phyloP scores from a whole-genome alignment of 2,329 filamentous ascomycete species.

The Bipolaris victoriae region DNA sequence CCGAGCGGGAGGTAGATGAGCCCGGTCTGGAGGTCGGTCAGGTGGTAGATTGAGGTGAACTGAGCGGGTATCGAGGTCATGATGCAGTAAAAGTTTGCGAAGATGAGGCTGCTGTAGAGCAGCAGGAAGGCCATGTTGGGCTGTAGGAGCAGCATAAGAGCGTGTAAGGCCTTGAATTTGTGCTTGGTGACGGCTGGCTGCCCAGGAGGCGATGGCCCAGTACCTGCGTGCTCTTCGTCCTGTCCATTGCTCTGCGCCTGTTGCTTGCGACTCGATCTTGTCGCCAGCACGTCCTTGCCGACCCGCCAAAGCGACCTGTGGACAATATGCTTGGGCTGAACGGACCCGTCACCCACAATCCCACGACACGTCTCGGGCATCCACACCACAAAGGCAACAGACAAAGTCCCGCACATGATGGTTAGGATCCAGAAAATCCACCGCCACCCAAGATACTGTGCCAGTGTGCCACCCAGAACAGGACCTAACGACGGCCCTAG shows the following conservation, averaged over 20 bases:
- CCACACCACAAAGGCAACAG: not conserved
- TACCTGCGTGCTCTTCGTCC: not conserved
- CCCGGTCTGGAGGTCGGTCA: not conserved
- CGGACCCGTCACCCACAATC: not conserved
- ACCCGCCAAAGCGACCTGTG: conserved; percentile 1
- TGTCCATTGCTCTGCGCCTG: not conserved
- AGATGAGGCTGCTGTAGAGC: conserved; percentile 1
- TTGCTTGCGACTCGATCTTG: not conserved
- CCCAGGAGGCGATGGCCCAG: not conserved
- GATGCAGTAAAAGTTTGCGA: conserved; percentile 1
- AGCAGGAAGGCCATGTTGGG: not conserved
- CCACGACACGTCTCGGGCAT: conserved; percentile 6
- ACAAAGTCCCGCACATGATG: not conserved
- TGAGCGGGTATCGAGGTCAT: not conserved
- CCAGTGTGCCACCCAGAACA: conserved; percentile 1
- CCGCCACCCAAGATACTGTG: not conserved
- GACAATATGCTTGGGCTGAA: not conserved
- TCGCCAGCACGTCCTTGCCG: not conserved
- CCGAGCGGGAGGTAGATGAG: conserved; percentile 1
- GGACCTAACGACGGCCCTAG: conserved; percentile 1
- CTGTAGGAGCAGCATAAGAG: not conserved
- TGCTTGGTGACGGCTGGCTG: not conserved
- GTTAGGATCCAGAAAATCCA: conserved; percentile 4
- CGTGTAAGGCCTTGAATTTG: not conserved
- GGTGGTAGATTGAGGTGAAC: not conserved